Base-by-base conservation (phyloP, 805 yeast species). In the Scheffersomyces coipomensis region DNA sequence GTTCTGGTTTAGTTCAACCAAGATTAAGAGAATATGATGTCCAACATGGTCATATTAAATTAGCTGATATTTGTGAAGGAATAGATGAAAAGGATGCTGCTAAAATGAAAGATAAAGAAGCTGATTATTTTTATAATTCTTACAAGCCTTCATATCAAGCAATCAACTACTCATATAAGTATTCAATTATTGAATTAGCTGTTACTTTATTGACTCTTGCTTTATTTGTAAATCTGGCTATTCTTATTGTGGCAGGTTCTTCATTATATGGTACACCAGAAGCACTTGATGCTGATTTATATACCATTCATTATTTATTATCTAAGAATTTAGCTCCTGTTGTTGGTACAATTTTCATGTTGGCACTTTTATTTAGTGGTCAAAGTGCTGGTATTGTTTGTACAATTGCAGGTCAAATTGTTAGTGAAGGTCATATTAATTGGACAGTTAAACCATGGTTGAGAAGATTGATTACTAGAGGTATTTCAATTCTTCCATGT, bases 301-400 rank as follows among this genome's bases (percentile, higher is more conserved):
- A 83, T 56, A 73, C 90, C 3, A 85, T 90, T 44, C 83, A 88
- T 58, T 71, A 73, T 16, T 64, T 89, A 50, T 69, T 90, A 21
- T 67, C 81, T 3, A 42, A 58, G 15, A 77, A 72, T 37, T 67
- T 90, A 29, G 84, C 95, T 0, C 79, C 83, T 2, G 79, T 78
- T 7, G 95, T 88, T 0, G 97, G 97, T 19, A 80, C 88, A 1
- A 62, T 88, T 0, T 90, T 90, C 64, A 88, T 88, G 75, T 58
- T 88, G 38, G 97, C 97, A 0, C 69, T 90, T 50, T 66, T 90
- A 29, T 77, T 86, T 42, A 83, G 93, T 42, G 97, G 97, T 5
- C 89, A 86, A 53, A 83, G 90, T 33, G 96, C 97, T 0, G 96
- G 97, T 35, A 80, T 90, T 31, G 90, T 89, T 2, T 89, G 97